Evolutionary conservation across 75 land plant genomes (phyloP).

Genomic region (Sequoia sempervirens): DNA sequence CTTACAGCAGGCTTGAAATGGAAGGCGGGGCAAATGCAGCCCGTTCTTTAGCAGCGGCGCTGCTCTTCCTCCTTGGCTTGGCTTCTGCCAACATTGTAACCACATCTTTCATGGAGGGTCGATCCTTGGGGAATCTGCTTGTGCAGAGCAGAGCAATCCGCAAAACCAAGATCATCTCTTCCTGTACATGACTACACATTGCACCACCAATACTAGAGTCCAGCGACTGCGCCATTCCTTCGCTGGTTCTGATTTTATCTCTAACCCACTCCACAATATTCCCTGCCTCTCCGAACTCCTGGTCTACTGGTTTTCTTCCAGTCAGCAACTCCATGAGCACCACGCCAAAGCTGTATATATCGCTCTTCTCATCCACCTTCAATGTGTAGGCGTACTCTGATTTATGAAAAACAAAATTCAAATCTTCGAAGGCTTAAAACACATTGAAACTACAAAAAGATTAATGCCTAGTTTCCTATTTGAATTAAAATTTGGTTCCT

Average conservation of each 20-base stretch:
- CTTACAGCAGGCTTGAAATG: constrained; percentile 33
- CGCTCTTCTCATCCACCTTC: constrained; percentile 77
- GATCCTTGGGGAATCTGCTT: constrained; percentile 69
- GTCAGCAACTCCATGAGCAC: constrained; percentile 71
- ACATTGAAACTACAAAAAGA: background rate
- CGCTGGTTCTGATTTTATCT: constrained; percentile 24
- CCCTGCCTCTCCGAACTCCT: constrained; percentile 59
- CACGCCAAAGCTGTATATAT: constrained; percentile 83
- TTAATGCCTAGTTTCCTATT: background rate
- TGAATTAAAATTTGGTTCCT: background rate
- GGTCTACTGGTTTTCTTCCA: constrained; percentile 51
- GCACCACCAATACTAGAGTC: constrained; percentile 42
- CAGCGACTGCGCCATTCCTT: constrained; percentile 38
- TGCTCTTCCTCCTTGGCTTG: constrained; percentile 67
- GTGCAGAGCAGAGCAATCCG: constrained; percentile 88
- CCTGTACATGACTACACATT: constrained; percentile 55
- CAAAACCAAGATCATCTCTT: constrained; percentile 77
- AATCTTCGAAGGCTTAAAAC: background rate
- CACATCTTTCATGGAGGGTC: constrained; percentile 95
- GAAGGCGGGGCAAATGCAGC: constrained; percentile 43
- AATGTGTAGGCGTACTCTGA: constrained; percentile 69
- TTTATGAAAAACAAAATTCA: background rate
- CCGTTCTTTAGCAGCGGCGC: constrained; percentile 6
- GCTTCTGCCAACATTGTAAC: constrained; percentile 66
- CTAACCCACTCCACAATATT: constrained; percentile 67